These are phyloP conservation scores for Fusarium abutilonis DNA, from an alignment of 2,329 filamentous ascomycete genomes.

Conservation along the genomic window DNA sequence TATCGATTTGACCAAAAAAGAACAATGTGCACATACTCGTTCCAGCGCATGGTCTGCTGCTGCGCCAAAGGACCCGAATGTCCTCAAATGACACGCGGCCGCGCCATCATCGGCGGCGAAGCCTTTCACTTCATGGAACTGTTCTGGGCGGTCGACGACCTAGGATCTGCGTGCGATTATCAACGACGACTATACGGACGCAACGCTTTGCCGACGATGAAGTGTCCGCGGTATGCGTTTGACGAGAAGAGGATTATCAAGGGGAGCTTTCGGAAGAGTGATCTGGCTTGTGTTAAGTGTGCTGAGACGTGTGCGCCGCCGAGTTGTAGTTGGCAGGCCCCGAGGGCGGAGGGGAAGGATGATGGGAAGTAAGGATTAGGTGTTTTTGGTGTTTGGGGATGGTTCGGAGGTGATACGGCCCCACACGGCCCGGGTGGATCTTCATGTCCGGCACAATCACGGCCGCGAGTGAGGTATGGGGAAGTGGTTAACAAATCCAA, in stretches of 20 bases:
- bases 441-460: not conserved
- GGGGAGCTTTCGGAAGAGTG: constrained; percentile 40
- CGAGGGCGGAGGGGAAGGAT: constrained; percentile 20
- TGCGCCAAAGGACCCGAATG: constrained; percentile 45
- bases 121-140: constrained; percentile 42
- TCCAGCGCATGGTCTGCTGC: constrained; percentile 44
- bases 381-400: not conserved
- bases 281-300: constrained; percentile 43
- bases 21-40: constrained; percentile 44
- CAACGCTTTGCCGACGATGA: constrained; percentile 36
- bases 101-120: constrained; percentile 38
- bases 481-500: not conserved
- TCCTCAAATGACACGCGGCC: constrained; percentile 40
- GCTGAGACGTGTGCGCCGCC: constrained; percentile 44
- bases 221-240: constrained; percentile 42
- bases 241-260: constrained; percentile 44
- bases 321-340: constrained; percentile 43
- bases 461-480: not conserved
- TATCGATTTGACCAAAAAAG: not conserved
- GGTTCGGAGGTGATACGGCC: not conserved
- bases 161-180: constrained; percentile 44
- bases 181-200: constrained; percentile 43
- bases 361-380: constrained; percentile 9
- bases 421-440: not conserved
- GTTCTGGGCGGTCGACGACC: constrained; percentile 42